phyloP scores from a whole-genome alignment of 805 yeast species.

The Sugiyamaella qingdaonensis region DNA sequence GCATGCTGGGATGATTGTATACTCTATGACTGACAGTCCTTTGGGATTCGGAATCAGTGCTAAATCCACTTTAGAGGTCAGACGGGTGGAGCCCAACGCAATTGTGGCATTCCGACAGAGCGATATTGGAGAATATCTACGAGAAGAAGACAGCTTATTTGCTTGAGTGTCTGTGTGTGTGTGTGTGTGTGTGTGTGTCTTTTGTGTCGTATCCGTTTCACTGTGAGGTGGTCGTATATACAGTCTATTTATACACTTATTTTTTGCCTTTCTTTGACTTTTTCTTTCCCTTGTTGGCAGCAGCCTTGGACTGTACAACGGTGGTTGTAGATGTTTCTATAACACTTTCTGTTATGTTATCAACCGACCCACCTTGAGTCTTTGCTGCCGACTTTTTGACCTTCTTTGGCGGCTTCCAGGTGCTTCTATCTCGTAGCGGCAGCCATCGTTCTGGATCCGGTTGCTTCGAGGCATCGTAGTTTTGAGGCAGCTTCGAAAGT shows the following conservation, averaged over 20 bases:
- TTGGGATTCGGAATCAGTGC: conserved; percentile 95
- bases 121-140: conserved; percentile 94
- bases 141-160: conserved; percentile 95
- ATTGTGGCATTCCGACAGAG: conserved; percentile 96
- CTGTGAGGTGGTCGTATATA: not conserved
- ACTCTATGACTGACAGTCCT: conserved; percentile 85
- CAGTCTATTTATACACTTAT: conserved; percentile 13
- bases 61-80: conserved; percentile 82
- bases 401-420: conserved; percentile 73
- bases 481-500: conserved; percentile 37
- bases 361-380: conserved; percentile 60
- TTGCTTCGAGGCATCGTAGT: conserved; percentile 37
- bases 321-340: conserved; percentile 10
- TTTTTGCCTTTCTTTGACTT: conserved; percentile 33
- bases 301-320: conserved; percentile 11
- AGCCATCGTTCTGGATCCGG: conserved; percentile 85
- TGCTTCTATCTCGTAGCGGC: conserved; percentile 79
- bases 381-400: conserved; percentile 45
- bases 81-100: conserved; percentile 85
- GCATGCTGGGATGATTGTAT: conserved; percentile 92
- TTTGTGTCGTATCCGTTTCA: not conserved
- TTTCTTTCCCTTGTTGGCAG: conserved; percentile 26
- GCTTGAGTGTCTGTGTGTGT: conserved; percentile 42
- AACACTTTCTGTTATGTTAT: conserved; percentile 25
- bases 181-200: not conserved